Evolutionary conservation across 768 basidiomycete genomes (phyloP).

Genomic region (Kondoa subrosea): DNA sequence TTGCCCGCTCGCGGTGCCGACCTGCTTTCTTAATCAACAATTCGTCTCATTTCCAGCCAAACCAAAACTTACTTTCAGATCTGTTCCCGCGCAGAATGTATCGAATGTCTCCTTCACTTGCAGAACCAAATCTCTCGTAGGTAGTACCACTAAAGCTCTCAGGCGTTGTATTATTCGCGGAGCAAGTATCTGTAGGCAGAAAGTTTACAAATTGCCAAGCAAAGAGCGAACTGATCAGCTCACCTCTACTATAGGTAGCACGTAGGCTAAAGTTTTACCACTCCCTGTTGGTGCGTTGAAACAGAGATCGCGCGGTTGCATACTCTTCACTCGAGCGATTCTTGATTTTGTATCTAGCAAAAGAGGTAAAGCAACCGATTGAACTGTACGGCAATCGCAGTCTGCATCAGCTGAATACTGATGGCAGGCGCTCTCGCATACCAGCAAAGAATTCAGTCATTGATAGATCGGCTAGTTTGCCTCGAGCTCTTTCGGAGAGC

Average conservation of each 20-base stretch:
- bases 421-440: constrained; percentile 1
- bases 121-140: constrained; percentile 77
- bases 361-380: constrained; percentile 71
- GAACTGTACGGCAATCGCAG: constrained; percentile 42
- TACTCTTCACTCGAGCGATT: constrained; percentile 41
- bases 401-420: not conserved
- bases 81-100: constrained; percentile 60
- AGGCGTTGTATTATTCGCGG: constrained; percentile 60
- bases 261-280: constrained; percentile 94
- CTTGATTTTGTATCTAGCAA: constrained; percentile 41
- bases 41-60: not conserved
- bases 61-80: constrained; percentile 50
- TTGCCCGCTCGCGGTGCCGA: constrained; percentile 76
- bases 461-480: constrained; percentile 36
- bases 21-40: constrained; percentile 30
- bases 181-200: constrained; percentile 46
- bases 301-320: constrained; percentile 59
- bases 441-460: constrained; percentile 1
- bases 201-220: not conserved
- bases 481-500: constrained; percentile 60
- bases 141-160: constrained; percentile 73
- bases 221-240: constrained; percentile 14
- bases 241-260: constrained; percentile 78
- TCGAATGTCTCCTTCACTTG: constrained; percentile 92
- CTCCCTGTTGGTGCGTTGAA: constrained; percentile 95